phyloP scores from a whole-genome alignment of 768 basidiomycete species.

The Pleurotus tuber-regium region DNA sequence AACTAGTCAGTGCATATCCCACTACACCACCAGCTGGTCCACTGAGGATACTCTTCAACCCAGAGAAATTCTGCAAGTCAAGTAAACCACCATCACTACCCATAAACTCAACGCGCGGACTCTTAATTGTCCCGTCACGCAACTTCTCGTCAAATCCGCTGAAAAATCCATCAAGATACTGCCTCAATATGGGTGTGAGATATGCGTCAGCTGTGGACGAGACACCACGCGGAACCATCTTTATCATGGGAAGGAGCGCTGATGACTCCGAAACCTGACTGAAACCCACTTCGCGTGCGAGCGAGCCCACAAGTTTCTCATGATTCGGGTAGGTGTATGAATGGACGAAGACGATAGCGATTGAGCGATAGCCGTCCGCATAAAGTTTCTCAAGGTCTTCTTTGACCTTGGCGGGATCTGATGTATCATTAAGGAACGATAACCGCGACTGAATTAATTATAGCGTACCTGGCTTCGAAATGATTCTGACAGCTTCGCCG shows the following conservation, averaged over 20 bases:
- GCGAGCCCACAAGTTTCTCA: slow-evolving; percentile 64
- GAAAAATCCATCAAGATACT: slow-evolving; percentile 92
- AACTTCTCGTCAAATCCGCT: slow-evolving; percentile 79
- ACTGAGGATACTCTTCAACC: slow-evolving; percentile 89
- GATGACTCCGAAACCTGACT: slow-evolving; percentile 86
- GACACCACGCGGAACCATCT: slow-evolving; percentile 89
- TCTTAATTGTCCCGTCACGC: slow-evolving; percentile 52
- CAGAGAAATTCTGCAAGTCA: slow-evolving; percentile 82
- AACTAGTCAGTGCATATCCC: slow-evolving; percentile 90
- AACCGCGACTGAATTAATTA: too few species aligned
- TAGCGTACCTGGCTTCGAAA: slow-evolving; percentile 64
- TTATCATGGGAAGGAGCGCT: slow-evolving; percentile 90
- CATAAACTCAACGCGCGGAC: slow-evolving; percentile 92
- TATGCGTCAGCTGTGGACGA: slow-evolving; percentile 96
- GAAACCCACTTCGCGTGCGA: slow-evolving; percentile 86
- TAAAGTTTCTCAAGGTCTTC: slow-evolving; percentile 68
- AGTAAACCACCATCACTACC: slow-evolving; percentile 87
- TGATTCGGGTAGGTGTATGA: slow-evolving; percentile 92
- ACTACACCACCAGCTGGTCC: slow-evolving; percentile 97
- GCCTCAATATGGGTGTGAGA: slow-evolving; percentile 81
- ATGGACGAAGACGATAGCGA: slow-evolving; percentile 89
- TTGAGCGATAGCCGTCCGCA: slow-evolving; percentile 78
- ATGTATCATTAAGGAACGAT: slow-evolving; percentile 22
- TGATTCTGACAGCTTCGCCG: slow-evolving; percentile 85
- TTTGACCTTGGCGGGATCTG: slow-evolving; percentile 53